Percentiles rank a stretch among this genome's conserved stretches.
These are phyloP conservation scores for Beauveria australis DNA, from an alignment of 2,329 filamentous ascomycete genomes.

Conservation along the genomic window DNA sequence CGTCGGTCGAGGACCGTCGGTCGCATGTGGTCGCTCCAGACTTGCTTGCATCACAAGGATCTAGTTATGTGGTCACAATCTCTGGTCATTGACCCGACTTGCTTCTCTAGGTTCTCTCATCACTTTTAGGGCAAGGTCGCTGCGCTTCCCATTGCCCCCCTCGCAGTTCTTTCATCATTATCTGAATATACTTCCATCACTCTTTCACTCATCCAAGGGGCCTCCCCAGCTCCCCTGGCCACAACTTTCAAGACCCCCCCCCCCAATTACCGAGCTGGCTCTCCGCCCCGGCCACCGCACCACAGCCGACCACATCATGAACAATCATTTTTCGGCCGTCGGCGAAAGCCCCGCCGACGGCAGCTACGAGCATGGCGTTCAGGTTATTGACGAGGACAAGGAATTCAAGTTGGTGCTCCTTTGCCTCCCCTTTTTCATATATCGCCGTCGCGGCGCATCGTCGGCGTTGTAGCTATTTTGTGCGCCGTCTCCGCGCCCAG, in stretches of 20 bases:
- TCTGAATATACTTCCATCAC: constrained; percentile 1
- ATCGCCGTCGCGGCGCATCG: neutral
- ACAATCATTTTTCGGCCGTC: constrained; percentile 71
- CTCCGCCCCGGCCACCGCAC: neutral
- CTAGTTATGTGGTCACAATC: constrained; percentile 10
- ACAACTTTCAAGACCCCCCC: neutral
- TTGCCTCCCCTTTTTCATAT: constrained; percentile 10
- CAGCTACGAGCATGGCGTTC: constrained; percentile 85
- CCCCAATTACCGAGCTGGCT: constrained; percentile 7
- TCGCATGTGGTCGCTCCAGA: constrained; percentile 3
- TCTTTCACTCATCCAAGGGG: neutral
- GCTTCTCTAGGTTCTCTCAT: constrained; percentile 1
- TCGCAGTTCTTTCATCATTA: neutral
- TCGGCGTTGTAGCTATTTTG: neutral
- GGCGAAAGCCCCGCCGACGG: constrained; percentile 56
- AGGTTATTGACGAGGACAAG: constrained; percentile 84
- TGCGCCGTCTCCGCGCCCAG: constrained; percentile 3
- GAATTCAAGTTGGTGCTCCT: constrained; percentile 70
- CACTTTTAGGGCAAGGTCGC: neutral
- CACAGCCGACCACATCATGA: constrained; percentile 43
- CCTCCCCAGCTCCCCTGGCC: neutral
- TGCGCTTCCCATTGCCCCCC: too few species aligned
- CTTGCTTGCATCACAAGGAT: constrained; percentile 8
- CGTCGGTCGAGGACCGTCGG: neutral
- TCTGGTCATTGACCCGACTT: neutral